These are phyloP conservation scores for Sporothrix sp. DNA, from an alignment of 2,329 filamentous ascomycete genomes.

Conservation along the genomic window DNA sequence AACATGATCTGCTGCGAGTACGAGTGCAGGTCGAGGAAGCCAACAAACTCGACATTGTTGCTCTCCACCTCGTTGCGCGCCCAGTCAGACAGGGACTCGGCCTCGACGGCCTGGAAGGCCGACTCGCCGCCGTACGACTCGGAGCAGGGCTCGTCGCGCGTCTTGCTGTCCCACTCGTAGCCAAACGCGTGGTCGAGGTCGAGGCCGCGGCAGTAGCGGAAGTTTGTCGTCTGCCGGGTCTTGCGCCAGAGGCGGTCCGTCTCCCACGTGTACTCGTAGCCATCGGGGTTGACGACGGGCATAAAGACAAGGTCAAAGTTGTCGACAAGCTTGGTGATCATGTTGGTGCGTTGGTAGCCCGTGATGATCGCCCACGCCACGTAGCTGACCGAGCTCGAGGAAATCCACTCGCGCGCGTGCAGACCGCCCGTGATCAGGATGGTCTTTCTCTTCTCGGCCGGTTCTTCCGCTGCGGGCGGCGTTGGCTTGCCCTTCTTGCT, in stretches of 20 bases:
- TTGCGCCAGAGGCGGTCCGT: slow-evolving; percentile 91
- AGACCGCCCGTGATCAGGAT: slow-evolving; percentile 62
- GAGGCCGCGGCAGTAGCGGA: slow-evolving; percentile 75
- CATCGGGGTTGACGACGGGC: slow-evolving; percentile 85
- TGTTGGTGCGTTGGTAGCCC: slow-evolving; percentile 61
- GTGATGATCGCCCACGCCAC: slow-evolving; percentile 82
- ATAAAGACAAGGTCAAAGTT: slow-evolving; percentile 83
- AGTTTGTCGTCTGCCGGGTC: slow-evolving; percentile 72
- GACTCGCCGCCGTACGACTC: slow-evolving; percentile 78
- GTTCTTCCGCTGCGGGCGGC: neutral
- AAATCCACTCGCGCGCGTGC: slow-evolving; percentile 97
- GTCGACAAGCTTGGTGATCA: slow-evolving; percentile 68
- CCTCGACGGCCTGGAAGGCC: slow-evolving; percentile 77
- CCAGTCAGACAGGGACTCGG: slow-evolving; percentile 68
- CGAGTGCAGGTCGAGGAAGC: slow-evolving; percentile 81
- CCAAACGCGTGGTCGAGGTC: slow-evolving; percentile 84
- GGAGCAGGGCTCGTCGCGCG: slow-evolving; percentile 70
- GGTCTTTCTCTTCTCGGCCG: slow-evolving; percentile 20
- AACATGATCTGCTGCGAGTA: slow-evolving; percentile 94
- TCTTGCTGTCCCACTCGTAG: slow-evolving; percentile 66
- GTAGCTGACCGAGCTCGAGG: slow-evolving; percentile 82
- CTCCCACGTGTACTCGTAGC: slow-evolving; percentile 89
- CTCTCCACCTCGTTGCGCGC: slow-evolving; percentile 64
- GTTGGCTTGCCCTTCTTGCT: neutral
- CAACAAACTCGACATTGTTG: slow-evolving; percentile 67